These are phyloP conservation scores for Plasmodium vinckei DNA, from an alignment of 169 alveolate species.

Conservation along the genomic window DNA sequence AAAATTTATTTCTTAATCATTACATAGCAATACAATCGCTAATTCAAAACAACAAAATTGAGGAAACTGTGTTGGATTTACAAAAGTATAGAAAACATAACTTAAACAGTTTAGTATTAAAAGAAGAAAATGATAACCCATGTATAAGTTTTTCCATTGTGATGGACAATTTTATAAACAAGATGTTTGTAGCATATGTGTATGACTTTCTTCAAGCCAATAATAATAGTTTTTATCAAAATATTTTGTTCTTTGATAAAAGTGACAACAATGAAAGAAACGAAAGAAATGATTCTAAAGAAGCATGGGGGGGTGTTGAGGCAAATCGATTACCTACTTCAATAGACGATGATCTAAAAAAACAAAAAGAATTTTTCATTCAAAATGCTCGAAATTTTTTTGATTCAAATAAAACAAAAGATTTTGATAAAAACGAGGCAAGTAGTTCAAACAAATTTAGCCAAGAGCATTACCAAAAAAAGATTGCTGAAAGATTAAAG, in stretches of 20 bases:
- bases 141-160: slow-evolving; percentile 26
- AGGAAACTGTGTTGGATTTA: slow-evolving; percentile 27
- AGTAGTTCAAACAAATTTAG: background rate
- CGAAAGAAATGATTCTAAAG: too few relatives aligned
- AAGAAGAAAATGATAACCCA: background rate
- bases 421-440: slow-evolving; percentile 1
- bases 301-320: too few relatives aligned
- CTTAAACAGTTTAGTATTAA: background rate
- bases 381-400: background rate
- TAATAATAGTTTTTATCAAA: slow-evolving; percentile 41
- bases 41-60: slow-evolving; percentile 21
- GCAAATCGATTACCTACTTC: slow-evolving; percentile 8
- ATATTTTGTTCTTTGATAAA: slow-evolving; percentile 61
- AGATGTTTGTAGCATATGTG: slow-evolving; percentile 44
- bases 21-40: slow-evolving; percentile 35
- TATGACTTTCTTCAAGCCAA: slow-evolving; percentile 46
- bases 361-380: slow-evolving; percentile 7
- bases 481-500: slow-evolving; percentile 12
- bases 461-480: slow-evolving; percentile 9
- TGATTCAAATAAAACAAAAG: background rate
- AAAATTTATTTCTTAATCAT: background rate
- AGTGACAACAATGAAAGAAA: slow-evolving; percentile 1
- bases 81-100: slow-evolving; percentile 25
- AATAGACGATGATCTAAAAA: slow-evolving; percentile 7
- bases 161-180: slow-evolving; percentile 19